These are phyloP conservation scores for Podaxis sp. DNA, from an alignment of 768 basidiomycete species.

Conservation along the genomic window DNA sequence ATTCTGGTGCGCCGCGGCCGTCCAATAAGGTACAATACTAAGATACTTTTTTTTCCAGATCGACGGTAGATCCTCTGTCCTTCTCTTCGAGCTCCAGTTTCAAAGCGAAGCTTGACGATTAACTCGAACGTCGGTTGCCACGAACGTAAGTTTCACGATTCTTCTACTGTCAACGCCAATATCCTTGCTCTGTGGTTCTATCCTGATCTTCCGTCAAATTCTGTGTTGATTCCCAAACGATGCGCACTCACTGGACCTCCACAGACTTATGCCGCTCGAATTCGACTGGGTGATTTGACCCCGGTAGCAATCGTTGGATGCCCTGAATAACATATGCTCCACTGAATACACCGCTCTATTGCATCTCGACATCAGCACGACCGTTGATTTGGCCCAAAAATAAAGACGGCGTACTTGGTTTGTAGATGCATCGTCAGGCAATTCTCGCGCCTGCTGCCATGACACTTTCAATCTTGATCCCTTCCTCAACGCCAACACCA, in stretches of 20 bases:
- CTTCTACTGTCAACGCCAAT: conserved; percentile 1
- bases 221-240: background rate
- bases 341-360: conserved; percentile 10
- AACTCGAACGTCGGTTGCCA: conserved; percentile 10
- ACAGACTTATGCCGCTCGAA: conserved; percentile 16
- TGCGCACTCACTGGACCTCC: conserved; percentile 3
- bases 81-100: background rate
- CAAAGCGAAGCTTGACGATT: conserved; percentile 10
- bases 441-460: conserved; percentile 13
- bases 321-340: conserved; percentile 12
- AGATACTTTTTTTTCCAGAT: background rate
- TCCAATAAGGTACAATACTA: background rate
- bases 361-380: background rate
- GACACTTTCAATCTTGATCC: conserved; percentile 9
- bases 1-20: background rate
- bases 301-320: conserved; percentile 10
- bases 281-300: conserved; percentile 2
- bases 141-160: conserved; percentile 10
- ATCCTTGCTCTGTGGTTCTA: conserved; percentile 10
- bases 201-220: conserved; percentile 3
- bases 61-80: background rate
- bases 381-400: background rate
- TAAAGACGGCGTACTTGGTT: conserved; percentile 4
- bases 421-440: conserved; percentile 5
- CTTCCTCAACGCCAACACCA: conserved; percentile 15